A percentile compares a stretch with the other conserved stretches of the same genome.
These are phyloP conservation scores for Lagenidium sp. DNA, from an alignment of 352 stramenopile species.

Conservation along the genomic window DNA sequence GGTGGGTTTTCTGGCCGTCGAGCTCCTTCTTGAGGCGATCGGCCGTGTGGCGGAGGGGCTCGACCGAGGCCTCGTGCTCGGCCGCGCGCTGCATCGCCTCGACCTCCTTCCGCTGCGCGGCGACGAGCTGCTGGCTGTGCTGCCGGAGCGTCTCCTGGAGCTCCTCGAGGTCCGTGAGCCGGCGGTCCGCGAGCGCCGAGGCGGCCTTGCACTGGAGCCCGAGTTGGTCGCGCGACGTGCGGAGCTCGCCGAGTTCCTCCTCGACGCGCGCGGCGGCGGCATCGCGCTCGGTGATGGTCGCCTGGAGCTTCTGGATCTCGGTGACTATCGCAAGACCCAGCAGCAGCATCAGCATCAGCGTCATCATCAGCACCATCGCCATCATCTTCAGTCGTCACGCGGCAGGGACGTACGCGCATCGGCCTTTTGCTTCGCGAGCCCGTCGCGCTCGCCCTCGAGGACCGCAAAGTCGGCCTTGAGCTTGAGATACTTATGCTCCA, in stretches of 20 bases:
- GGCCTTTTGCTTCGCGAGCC: conserved; percentile 32
- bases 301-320: conserved; percentile 17
- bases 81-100: conserved; percentile 45
- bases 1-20: conserved; percentile 38
- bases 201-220: conserved; percentile 33
- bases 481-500: conserved; percentile 62
- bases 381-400: conserved; percentile 5
- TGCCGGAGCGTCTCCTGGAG: conserved; percentile 49
- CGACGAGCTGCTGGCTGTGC: conserved; percentile 41
- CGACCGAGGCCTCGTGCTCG: conserved; percentile 51
- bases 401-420: too few species aligned
- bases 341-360: conserved; percentile 1
- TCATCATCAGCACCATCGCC: not conserved
- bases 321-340: not conserved
- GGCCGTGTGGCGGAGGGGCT: conserved; percentile 36
- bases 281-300: conserved; percentile 17
- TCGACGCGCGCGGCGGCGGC: conserved; percentile 19
- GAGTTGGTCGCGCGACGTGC: conserved; percentile 44
- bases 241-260: conserved; percentile 31
- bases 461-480: conserved; percentile 53
- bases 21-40: conserved; percentile 44
- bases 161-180: conserved; percentile 47
- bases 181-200: conserved; percentile 44
- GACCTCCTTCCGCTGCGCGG: conserved; percentile 49
- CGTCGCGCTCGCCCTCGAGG: conserved; percentile 44